A percentile compares a stretch with the other conserved stretches of the same genome.
phyloP scores from a whole-genome alignment of 2,329 filamentous ascomycete species.

The Aspergillus udagawae region DNA sequence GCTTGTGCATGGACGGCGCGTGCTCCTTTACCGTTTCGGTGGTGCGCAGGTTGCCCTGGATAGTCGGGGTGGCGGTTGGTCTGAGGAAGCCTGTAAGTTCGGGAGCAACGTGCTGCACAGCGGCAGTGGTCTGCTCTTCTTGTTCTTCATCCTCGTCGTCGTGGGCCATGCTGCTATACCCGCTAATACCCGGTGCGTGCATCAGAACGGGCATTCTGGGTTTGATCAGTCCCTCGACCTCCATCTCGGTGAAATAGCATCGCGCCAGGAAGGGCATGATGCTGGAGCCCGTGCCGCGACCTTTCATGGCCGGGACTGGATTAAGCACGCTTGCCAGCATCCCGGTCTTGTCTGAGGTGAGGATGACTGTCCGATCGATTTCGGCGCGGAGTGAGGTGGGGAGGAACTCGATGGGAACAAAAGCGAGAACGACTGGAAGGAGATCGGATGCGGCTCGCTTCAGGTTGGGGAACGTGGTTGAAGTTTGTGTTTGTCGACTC shows the following conservation, averaged over 20 bases:
- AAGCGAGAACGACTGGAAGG: slow-evolving; percentile 59
- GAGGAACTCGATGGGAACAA: slow-evolving; percentile 62
- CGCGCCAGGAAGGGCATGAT: slow-evolving; percentile 75
- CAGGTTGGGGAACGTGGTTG: slow-evolving; percentile 40
- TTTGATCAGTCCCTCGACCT: slow-evolving; percentile 65
- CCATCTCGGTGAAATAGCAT: slow-evolving; percentile 58
- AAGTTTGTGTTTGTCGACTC: slow-evolving; percentile 15
- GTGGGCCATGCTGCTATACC: slow-evolving; percentile 20
- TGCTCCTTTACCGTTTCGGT: slow-evolving; percentile 9
- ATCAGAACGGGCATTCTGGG: slow-evolving; percentile 49
- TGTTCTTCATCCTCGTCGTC: slow-evolving; percentile 31
- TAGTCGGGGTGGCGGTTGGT: slow-evolving; percentile 10
- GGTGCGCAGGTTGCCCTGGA: slow-evolving; percentile 12
- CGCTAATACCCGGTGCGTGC: slow-evolving; percentile 24
- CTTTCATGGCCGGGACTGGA: slow-evolving; percentile 62
- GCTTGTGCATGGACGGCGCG: slow-evolving; percentile 21
- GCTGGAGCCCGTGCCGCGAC: slow-evolving; percentile 61
- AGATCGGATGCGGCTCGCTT: slow-evolving; percentile 57
- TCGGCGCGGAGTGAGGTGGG: slow-evolving; percentile 68
- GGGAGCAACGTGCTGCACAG: slow-evolving; percentile 10
- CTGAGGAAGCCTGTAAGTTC: slow-evolving; percentile 24
- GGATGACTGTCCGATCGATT: slow-evolving; percentile 75
- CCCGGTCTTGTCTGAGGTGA: slow-evolving; percentile 64
- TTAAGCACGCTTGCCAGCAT: slow-evolving; percentile 82
- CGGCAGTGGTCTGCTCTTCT: slow-evolving; percentile 16